These are phyloP conservation scores for Aspergillus sp. DNA, from an alignment of 2,329 filamentous ascomycete species.

Conservation along the genomic window DNA sequence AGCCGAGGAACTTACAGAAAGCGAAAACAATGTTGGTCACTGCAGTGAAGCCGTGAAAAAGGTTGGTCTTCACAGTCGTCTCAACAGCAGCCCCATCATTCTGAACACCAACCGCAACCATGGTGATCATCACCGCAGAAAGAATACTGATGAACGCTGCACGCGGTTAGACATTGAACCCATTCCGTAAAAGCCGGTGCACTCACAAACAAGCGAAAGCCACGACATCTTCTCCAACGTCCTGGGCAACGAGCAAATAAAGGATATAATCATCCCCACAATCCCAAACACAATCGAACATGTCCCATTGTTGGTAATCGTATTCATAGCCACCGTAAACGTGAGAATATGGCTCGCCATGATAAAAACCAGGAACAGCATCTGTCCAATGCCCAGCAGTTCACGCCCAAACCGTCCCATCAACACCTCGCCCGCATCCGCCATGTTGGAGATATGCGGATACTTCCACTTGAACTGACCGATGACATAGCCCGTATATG, in stretches of 20 bases:
- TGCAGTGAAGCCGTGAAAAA: constrained; percentile 53
- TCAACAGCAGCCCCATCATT: constrained; percentile 35
- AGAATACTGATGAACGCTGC: constrained; percentile 58
- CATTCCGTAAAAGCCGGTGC: no score
- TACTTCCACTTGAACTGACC: constrained; percentile 52
- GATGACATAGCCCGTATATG: constrained; percentile 56
- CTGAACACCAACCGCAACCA: constrained; percentile 56
- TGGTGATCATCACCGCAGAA: constrained; percentile 57
- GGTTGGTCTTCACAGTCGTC: constrained; percentile 36
- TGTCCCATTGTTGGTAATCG: constrained; percentile 53
- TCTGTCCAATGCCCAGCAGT: constrained; percentile 55
- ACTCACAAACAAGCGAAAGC: constrained; percentile 50
- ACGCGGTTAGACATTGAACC: no score
- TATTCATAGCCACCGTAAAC: constrained; percentile 62
- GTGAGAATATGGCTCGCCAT: constrained; percentile 66
- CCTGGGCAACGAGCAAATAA: constrained; percentile 53
- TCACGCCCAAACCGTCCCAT: constrained; percentile 56
- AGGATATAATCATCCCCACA: constrained; percentile 54
- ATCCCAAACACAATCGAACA: constrained; percentile 60
- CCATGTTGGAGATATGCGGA: constrained; percentile 58
- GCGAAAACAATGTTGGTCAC: constrained; percentile 66
- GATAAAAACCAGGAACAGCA: constrained; percentile 61
- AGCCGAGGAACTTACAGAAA: constrained; percentile 47
- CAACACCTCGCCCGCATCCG: constrained; percentile 59
- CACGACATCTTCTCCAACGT: constrained; percentile 58